Percentiles rank a stretch among this genome's conserved stretches.
phyloP scores from a whole-genome alignment of 2,329 filamentous ascomycete species.

The Botrytis porri region DNA sequence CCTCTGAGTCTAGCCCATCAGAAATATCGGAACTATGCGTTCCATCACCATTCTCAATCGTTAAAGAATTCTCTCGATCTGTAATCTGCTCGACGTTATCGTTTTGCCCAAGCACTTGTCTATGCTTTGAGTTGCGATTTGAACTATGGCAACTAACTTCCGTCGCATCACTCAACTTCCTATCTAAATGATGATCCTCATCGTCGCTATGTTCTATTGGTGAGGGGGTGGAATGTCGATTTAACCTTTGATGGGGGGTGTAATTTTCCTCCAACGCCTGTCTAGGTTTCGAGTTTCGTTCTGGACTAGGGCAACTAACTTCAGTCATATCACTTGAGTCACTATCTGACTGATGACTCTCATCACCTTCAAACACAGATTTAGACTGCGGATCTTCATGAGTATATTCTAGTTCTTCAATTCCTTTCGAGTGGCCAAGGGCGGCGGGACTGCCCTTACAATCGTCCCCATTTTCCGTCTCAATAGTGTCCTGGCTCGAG shows the following conservation, averaged over 20 bases:
- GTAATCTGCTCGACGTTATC: background rate
- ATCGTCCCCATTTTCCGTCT: background rate
- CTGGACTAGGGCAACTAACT: background rate
- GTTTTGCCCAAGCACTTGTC: background rate
- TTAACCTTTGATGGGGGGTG: background rate
- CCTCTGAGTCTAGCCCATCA: background rate
- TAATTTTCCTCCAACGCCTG: background rate
- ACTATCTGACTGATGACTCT: background rate
- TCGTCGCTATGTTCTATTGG: background rate
- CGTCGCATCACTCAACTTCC: background rate
- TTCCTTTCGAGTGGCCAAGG: background rate
- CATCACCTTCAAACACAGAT: background rate
- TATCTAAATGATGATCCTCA: background rate
- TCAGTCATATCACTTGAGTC: background rate
- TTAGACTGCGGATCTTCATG: background rate
- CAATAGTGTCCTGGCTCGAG: background rate
- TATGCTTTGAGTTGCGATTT: background rate
- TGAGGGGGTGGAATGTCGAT: background rate
- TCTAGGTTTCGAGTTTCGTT: background rate
- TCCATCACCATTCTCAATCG: background rate
- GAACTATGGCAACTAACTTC: background rate
- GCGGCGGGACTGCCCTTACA: background rate
- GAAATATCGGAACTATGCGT: background rate
- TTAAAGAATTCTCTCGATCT: background rate
- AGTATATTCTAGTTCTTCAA: background rate